Percentiles rank a stretch among this genome's conserved stretches.
phyloP scores from a whole-genome alignment of 2,329 filamentous ascomycete species.

The Aspergillus chevalieri region DNA sequence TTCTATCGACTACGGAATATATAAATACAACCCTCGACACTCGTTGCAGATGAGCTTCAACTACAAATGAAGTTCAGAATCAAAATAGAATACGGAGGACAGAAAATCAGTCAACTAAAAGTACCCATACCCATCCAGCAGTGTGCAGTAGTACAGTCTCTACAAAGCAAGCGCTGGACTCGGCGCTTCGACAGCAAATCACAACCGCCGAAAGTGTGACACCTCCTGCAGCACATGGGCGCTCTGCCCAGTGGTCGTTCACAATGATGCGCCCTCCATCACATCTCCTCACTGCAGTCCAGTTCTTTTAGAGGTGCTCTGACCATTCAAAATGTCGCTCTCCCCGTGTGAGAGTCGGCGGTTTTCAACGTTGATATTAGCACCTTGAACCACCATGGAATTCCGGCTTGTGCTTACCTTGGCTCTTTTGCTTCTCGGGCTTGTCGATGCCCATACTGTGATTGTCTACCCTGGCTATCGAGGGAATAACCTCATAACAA shows the following conservation, averaged over 20 bases:
- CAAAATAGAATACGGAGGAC: too few relatives aligned
- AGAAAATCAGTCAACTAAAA: background rate
- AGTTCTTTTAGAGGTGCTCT: background rate
- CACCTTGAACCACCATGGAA: background rate
- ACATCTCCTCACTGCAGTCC: background rate
- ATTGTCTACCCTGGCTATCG: slow-evolving; percentile 82
- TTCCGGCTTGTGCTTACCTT: background rate
- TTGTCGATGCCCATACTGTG: slow-evolving; percentile 59
- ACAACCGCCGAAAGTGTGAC: slow-evolving; percentile 17
- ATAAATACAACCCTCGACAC: too few relatives aligned
- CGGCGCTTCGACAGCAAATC: background rate
- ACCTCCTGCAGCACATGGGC: slow-evolving; percentile 23
- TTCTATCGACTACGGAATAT: background rate
- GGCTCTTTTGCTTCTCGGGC: slow-evolving; percentile 10
- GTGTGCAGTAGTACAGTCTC: background rate
- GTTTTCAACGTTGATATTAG: slow-evolving; percentile 15
- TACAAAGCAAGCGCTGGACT: background rate
- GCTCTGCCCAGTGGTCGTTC: background rate
- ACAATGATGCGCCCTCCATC: background rate
- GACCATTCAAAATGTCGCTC: background rate
- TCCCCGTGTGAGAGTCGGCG: slow-evolving; percentile 14
- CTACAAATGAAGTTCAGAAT: too few relatives aligned
- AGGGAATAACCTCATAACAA: slow-evolving; percentile 78
- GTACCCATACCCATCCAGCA: too few relatives aligned
- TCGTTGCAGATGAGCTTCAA: too few relatives aligned